Base-by-base conservation (phyloP, 345 rosid genomes). In the Populus pruinosa region DNA sequence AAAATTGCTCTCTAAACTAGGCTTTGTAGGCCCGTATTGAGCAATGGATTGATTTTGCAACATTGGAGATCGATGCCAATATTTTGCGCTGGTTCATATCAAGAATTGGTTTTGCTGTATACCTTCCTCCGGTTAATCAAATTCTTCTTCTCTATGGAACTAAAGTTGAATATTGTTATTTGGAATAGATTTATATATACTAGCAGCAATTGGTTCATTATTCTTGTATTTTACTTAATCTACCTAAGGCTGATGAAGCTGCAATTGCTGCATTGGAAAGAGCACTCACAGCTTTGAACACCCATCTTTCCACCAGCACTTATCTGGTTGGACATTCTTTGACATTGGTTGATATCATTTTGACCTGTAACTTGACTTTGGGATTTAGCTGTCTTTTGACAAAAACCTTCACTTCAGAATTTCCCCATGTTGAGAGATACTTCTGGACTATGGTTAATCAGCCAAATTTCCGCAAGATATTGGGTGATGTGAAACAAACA, bases 341-440 rank as follows among this genome's bases (percentile, higher is more conserved):
- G 61, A 92, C 92, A 33, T 89, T 96, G 78, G 99, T 97, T 56
- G 99, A 96, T 77, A 90, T 96, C 43, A 74, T 92, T 69, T 73
- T 86, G 82, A 89, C 86, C 71, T 93, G 98, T 88, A 93, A 92
- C 83, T 84, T 96, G 79, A 79, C 71, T 72, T 0, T 79, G 21
- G 99, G 99, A 70, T 87, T 90, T 75, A 9, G 29, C 21, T 74
- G 49, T 2, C 65, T 91, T 64, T 74, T 96, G 93, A 89, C 93
- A 17, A 93, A 92, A 88, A 87, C 80, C 83, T 92, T 96, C 78
- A 90, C 96, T 76, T 87, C 93, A 2, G 95, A 83, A 75, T 96
- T 92, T 87, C 99, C 98, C 65, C 98, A 96, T 29, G 97, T 96
- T n/a, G 98, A 96, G 89, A 87, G 99, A 79, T 93, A 93, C 91